These are phyloP conservation scores for Dimargaris cristalligena DNA, from an alignment of 192 early-diverging fungal species.

Conservation along the genomic window DNA sequence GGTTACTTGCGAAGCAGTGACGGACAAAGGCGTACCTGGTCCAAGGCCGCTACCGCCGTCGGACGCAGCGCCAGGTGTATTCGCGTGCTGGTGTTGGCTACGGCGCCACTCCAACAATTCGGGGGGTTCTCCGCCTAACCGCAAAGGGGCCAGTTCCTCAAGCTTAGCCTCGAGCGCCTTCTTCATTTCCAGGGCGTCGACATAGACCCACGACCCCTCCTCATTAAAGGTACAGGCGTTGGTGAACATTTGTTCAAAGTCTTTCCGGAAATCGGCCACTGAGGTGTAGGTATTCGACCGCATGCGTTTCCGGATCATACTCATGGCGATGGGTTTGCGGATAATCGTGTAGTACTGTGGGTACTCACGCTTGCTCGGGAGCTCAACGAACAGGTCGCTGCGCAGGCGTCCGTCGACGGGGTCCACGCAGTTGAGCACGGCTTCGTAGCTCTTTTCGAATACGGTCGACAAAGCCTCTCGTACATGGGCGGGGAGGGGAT, in stretches of 20 bases:
- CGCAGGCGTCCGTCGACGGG: constrained; percentile 28
- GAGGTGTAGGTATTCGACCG: constrained; percentile 49
- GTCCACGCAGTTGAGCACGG: constrained; percentile 35
- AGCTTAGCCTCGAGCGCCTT: constrained; percentile 22
- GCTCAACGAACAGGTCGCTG: constrained; percentile 61
- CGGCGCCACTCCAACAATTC: constrained; percentile 2
- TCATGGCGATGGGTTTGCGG: constrained; percentile 72
- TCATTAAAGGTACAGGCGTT: constrained; percentile 89
- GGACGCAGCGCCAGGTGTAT: too few relatives aligned
- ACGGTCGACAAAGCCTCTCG: constrained; percentile 38
- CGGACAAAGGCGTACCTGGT: too few relatives aligned
- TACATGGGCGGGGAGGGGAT: constrained; percentile 27
- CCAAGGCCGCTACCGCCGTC: too few relatives aligned
- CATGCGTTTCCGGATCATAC: constrained; percentile 65
- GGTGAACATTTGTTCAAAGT: constrained; percentile 76
- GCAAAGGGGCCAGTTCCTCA: constrained; percentile 12
- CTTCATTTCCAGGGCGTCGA: constrained; percentile 60
- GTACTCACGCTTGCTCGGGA: constrained; percentile 55
- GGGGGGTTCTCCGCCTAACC: background rate
- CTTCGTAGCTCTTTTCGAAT: constrained; percentile 37
- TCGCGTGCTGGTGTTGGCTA: too few relatives aligned
- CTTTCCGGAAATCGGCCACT: constrained; percentile 48
- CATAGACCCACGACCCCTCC: constrained; percentile 75
- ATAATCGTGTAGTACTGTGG: constrained; percentile 87
- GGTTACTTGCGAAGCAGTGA: too few relatives aligned